These are phyloP conservation scores for Populus tomentosa DNA, from an alignment of 441 rosid species.

Conservation along the genomic window DNA sequence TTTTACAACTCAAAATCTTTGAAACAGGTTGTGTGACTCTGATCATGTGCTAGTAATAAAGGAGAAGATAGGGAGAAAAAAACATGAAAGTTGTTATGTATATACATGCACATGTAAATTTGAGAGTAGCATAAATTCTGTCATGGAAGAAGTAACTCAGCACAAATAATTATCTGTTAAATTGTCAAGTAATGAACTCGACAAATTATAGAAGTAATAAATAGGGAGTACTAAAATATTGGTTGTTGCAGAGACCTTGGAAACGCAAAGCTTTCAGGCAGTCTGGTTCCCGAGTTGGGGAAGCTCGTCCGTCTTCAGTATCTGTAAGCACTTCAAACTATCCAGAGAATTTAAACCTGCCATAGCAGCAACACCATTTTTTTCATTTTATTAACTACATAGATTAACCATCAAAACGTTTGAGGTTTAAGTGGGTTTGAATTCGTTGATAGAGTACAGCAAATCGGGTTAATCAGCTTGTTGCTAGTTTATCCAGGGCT, in stretches of 20 bases:
- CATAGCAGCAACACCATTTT: background rate
- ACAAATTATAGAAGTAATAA: background rate
- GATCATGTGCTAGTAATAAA: background rate
- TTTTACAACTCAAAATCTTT: background rate
- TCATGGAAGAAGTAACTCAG: background rate
- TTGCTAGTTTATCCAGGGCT: too few relatives aligned
- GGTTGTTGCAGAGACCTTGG: slow-evolving; percentile 60
- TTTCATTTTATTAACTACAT: background rate
- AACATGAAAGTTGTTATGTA: background rate
- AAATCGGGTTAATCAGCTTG: background rate
- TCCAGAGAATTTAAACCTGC: background rate
- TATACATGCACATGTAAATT: background rate
- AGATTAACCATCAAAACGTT: background rate
- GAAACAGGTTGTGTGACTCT: background rate
- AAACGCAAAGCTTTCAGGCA: slow-evolving; percentile 56
- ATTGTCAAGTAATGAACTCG: background rate
- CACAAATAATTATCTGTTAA: background rate
- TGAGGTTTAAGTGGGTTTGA: background rate
- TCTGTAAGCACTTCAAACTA: slow-evolving; percentile 37
- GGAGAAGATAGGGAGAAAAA: background rate
- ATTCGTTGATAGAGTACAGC: background rate
- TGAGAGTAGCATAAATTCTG: background rate
- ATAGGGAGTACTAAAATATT: background rate
- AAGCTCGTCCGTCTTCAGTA: slow-evolving; percentile 62
- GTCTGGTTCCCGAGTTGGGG: slow-evolving; percentile 57